Conservation (phyloP, 768 basidiomycete species). For the Baorangia bicolor region DNA sequence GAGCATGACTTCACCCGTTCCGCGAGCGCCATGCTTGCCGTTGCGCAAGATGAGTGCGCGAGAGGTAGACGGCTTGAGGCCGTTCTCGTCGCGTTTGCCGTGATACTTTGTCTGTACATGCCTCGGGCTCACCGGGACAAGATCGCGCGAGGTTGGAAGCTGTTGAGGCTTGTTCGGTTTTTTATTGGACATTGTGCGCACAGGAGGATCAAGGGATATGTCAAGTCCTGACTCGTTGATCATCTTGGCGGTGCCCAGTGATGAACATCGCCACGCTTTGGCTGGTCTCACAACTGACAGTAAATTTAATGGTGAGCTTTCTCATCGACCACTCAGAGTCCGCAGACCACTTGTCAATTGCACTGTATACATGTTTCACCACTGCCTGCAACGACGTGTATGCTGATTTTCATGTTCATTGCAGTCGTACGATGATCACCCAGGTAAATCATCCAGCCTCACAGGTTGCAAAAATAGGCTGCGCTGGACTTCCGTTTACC, state of each 20-base stretch:
- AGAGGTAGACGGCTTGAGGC: constrained; percentile 61
- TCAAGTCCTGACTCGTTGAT: too few relatives aligned
- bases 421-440: too few relatives aligned
- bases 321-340: too few relatives aligned
- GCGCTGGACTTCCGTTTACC: not conserved
- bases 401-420: not conserved
- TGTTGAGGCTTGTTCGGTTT: constrained; percentile 15
- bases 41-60: constrained; percentile 74
- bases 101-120: constrained; percentile 40
- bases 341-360: too few relatives aligned
- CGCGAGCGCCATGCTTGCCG: constrained; percentile 69
- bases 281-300: too few relatives aligned
- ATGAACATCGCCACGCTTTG: too few relatives aligned
- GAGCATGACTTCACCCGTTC: constrained; percentile 64
- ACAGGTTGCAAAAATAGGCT: not conserved
- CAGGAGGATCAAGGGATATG: not conserved
- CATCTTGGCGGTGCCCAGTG: too few relatives aligned
- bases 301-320: too few relatives aligned
- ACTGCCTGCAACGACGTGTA: too few relatives aligned
- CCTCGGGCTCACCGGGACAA: constrained; percentile 56
- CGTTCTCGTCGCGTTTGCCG: constrained; percentile 47
- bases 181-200: constrained; percentile 33
- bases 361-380: not conserved
- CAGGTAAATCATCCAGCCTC: not conserved
- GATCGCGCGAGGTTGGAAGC: constrained; percentile 35